These are phyloP conservation scores for Clitoria ternatea DNA, from an alignment of 306 rosid genomes.

Conservation along the genomic window DNA sequence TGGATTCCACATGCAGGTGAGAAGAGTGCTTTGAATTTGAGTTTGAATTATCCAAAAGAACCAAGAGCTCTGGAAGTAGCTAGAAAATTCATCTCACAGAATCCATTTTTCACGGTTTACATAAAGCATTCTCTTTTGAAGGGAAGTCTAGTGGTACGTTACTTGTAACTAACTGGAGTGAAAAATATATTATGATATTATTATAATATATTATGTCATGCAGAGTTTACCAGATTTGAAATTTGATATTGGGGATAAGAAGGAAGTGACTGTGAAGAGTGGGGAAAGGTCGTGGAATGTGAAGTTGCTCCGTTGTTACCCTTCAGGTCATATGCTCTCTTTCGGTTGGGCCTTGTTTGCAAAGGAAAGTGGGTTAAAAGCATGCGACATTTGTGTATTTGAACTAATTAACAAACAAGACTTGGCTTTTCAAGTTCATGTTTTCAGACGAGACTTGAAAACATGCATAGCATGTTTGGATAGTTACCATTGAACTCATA, in stretches of 20 bases:
- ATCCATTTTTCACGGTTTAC: background rate
- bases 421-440: background rate
- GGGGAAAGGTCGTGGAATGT: background rate
- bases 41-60: background rate
- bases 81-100: background rate
- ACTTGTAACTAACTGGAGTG: too few species aligned
- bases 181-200: too few species aligned
- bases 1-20: background rate
- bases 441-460: too few species aligned
- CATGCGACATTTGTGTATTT: conserved; percentile 2
- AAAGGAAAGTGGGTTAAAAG: background rate
- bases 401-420: background rate
- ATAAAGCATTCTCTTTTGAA: background rate
- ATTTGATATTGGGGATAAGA: too few species aligned
- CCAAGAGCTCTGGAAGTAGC: background rate
- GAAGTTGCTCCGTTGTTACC: background rate
- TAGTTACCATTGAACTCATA: too few species aligned
- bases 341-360: conserved; percentile 1
- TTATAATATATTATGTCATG: too few species aligned
- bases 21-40: background rate
- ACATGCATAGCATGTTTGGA: too few species aligned
- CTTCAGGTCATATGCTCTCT: background rate
- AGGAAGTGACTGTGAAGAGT: background rate
- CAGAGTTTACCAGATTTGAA: too few species aligned
- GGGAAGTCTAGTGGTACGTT: background rate